A percentile compares a stretch with the other conserved stretches of the same genome.
These are phyloP conservation scores for Xylaria sp. DNA, from an alignment of 2,329 filamentous ascomycete genomes.

Conservation along the genomic window DNA sequence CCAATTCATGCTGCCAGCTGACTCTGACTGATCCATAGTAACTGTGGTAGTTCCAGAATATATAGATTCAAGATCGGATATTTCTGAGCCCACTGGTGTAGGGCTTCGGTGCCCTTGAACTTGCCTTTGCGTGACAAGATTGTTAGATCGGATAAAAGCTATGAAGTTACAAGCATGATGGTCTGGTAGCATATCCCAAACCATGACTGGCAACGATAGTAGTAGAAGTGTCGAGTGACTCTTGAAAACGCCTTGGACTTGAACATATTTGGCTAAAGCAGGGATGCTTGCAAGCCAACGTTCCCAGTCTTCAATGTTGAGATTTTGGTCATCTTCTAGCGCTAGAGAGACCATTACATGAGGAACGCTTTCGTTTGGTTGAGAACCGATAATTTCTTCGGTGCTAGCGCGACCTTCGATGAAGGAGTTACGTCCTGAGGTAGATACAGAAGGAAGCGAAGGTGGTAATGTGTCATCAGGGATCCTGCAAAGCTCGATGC, in stretches of 20 bases:
- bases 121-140: slow-evolving; percentile 56
- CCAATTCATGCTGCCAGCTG: slow-evolving; percentile 31
- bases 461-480: slow-evolving; percentile 52
- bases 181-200: slow-evolving; percentile 70
- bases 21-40: slow-evolving; percentile 38
- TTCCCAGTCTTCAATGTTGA: slow-evolving; percentile 70
- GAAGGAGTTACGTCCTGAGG: slow-evolving; percentile 38
- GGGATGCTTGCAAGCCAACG: slow-evolving; percentile 67
- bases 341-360: slow-evolving; percentile 72
- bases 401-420: slow-evolving; percentile 46
- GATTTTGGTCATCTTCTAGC: slow-evolving; percentile 66
- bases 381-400: slow-evolving; percentile 50
- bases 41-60: slow-evolving; percentile 48
- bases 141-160: slow-evolving; percentile 69
- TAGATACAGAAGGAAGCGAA: slow-evolving; percentile 51
- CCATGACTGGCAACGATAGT: slow-evolving; percentile 67
- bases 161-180: slow-evolving; percentile 68
- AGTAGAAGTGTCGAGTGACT: slow-evolving; percentile 70
- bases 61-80: slow-evolving; percentile 44
- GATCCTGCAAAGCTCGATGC: slow-evolving; percentile 64
- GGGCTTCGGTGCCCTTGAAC: slow-evolving; percentile 36
- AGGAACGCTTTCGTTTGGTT: slow-evolving; percentile 66
- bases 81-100: slow-evolving; percentile 36
- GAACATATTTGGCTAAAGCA: slow-evolving; percentile 68
- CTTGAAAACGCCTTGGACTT: slow-evolving; percentile 70